A percentile compares a stretch with the other conserved stretches of the same genome.
Conservation (phyloP, 2,329 filamentous ascomycete genomes). For the Xylariaceae sp. region DNA sequence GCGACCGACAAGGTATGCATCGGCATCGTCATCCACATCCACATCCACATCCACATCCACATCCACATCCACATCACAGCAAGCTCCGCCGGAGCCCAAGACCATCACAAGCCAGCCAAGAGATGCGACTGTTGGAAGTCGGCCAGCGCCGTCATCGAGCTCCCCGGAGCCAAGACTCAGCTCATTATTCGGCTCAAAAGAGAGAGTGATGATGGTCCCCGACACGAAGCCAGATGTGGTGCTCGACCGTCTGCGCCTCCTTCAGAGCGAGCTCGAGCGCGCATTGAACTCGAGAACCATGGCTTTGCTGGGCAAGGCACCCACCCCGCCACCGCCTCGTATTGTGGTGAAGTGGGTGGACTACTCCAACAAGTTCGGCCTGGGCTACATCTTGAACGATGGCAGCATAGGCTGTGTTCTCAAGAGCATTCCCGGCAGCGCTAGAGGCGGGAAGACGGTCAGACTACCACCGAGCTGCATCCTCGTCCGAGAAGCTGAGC, state of each 20-base stretch:
- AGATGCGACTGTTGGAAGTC: slow-evolving; percentile 9
- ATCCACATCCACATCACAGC: too few species aligned
- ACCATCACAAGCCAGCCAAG: slow-evolving; percentile 3
- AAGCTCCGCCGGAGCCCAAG: slow-evolving; percentile 6
- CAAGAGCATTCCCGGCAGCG: slow-evolving; percentile 47
- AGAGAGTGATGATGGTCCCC: slow-evolving; percentile 45
- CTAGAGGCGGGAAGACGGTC: slow-evolving; percentile 44
- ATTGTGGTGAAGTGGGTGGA: slow-evolving; percentile 79
- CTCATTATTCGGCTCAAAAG: slow-evolving; percentile 51
- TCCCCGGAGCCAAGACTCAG: slow-evolving; percentile 21
- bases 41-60: too few species aligned
- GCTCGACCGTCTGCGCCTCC: slow-evolving; percentile 47
- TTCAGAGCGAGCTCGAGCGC: slow-evolving; percentile 58
- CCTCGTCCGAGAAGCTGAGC: slow-evolving; percentile 65
- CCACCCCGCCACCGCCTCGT: slow-evolving; percentile 52
- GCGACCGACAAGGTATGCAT: slow-evolving; percentile 1
- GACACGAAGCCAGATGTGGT: slow-evolving; percentile 54
- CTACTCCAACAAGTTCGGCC: slow-evolving; percentile 80
- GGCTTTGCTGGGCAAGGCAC: slow-evolving; percentile 52
- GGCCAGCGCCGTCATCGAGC: slow-evolving; percentile 4
- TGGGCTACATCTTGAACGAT: slow-evolving; percentile 78
- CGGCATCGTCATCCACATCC: too few species aligned
- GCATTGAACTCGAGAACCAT: slow-evolving; percentile 59
- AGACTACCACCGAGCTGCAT: slow-evolving; percentile 65
- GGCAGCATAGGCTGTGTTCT: slow-evolving; percentile 71